Conservation (phyloP, 2,329 filamentous ascomycete species). For the Arachnopeziza araneosa region DNA sequence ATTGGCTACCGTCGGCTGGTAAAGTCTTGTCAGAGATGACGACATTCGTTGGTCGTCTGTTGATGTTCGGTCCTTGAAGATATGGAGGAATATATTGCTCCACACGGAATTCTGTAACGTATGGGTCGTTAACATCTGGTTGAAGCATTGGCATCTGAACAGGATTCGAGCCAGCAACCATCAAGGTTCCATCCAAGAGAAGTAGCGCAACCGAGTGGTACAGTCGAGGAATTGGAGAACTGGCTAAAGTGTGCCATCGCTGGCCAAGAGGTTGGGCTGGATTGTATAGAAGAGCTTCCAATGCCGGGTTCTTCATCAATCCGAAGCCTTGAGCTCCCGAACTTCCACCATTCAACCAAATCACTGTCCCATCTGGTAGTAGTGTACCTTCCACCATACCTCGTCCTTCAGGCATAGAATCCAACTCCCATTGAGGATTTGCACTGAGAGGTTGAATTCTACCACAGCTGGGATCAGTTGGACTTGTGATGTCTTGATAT, state of each 20-base stretch:
- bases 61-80: slow-evolving; percentile 44
- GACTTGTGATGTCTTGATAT: slow-evolving; percentile 53
- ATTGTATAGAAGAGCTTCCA: slow-evolving; percentile 53
- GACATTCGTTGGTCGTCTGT: slow-evolving; percentile 43
- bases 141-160: slow-evolving; percentile 50
- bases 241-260: slow-evolving; percentile 42
- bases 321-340: slow-evolving; percentile 55
- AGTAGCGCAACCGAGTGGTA: slow-evolving; percentile 58
- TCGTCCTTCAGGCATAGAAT: slow-evolving; percentile 51
- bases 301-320: slow-evolving; percentile 46
- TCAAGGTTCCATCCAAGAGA: slow-evolving; percentile 52
- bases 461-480: slow-evolving; percentile 54
- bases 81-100: slow-evolving; percentile 59
- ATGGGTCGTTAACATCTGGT: slow-evolving; percentile 41
- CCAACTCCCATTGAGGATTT: slow-evolving; percentile 49
- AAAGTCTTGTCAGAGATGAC: slow-evolving; percentile 39
- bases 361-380: slow-evolving; percentile 53
- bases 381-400: slow-evolving; percentile 56
- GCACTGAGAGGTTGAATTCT: slow-evolving; percentile 46
- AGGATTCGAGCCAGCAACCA: slow-evolving; percentile 56
- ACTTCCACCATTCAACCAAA: slow-evolving; percentile 55
- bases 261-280: slow-evolving; percentile 44
- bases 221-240: slow-evolving; percentile 41
- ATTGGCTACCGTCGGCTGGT: slow-evolving; percentile 36
- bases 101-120: slow-evolving; percentile 54